phyloP scores from a whole-genome alignment of 2,329 filamentous ascomycete species.

The Pseudopyrenochaeta lycopersici region DNA sequence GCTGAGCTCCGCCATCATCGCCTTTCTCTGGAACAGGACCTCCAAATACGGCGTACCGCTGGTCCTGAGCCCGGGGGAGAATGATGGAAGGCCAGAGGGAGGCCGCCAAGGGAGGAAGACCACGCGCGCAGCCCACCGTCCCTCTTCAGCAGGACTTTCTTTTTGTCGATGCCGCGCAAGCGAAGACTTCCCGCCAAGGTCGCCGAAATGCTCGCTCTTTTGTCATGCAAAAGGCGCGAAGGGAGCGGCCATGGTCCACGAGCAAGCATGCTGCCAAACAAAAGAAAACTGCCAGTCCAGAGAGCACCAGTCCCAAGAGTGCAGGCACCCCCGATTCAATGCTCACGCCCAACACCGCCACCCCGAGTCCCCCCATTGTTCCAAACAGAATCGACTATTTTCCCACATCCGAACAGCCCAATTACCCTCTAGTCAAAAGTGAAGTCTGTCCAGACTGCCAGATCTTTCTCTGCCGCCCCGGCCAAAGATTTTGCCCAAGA shows the following conservation, averaged over 20 bases:
- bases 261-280: slow-evolving; percentile 49
- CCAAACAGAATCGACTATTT: slow-evolving; percentile 28
- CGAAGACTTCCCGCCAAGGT: slow-evolving; percentile 49
- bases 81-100: slow-evolving; percentile 39
- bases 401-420: slow-evolving; percentile 20
- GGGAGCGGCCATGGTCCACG: slow-evolving; percentile 50
- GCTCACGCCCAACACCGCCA: slow-evolving; percentile 39
- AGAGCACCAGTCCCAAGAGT: slow-evolving; percentile 38
- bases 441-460: slow-evolving; percentile 42
- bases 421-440: slow-evolving; percentile 24
- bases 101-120: slow-evolving; percentile 27
- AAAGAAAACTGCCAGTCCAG: slow-evolving; percentile 29
- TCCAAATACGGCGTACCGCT: slow-evolving; percentile 24
- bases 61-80: slow-evolving; percentile 27
- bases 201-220: slow-evolving; percentile 52
- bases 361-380: slow-evolving; percentile 40
- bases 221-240: slow-evolving; percentile 51
- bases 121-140: slow-evolving; percentile 28
- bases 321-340: slow-evolving; percentile 39
- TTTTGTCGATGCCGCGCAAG: slow-evolving; percentile 49
- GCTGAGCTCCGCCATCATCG: slow-evolving; percentile 35
- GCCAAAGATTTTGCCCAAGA: slow-evolving; percentile 40
- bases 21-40: slow-evolving; percentile 25
- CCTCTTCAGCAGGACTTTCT: slow-evolving; percentile 47
- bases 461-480: slow-evolving; percentile 38